A percentile compares a stretch with the other conserved stretches of the same genome.
These are phyloP conservation scores for Phytophthora hybrid DNA, from an alignment of 352 stramenopile genomes.

Conservation along the genomic window DNA sequence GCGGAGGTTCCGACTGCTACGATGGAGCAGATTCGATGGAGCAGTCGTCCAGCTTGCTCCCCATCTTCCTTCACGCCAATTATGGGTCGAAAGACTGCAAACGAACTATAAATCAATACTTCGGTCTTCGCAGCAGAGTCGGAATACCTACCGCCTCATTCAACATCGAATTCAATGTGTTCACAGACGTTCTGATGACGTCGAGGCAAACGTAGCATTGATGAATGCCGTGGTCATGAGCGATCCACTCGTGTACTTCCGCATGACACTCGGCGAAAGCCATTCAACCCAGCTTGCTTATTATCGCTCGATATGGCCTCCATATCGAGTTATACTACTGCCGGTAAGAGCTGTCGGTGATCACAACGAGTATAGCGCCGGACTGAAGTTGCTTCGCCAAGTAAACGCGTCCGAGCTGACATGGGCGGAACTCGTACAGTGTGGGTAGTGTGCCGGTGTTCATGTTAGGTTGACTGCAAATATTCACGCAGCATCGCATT, in stretches of 20 bases:
- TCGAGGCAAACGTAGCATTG: constrained; percentile 32
- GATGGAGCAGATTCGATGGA: neutral
- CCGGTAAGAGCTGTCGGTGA: constrained; percentile 5
- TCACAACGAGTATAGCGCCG: constrained; percentile 20
- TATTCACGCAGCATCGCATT: constrained; percentile 10
- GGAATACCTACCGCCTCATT: constrained; percentile 6
- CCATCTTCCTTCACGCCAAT: neutral
- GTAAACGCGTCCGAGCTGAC: constrained; percentile 6
- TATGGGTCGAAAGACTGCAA: neutral
- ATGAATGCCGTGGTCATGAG: constrained; percentile 49
- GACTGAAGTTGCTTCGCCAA: constrained; percentile 6
- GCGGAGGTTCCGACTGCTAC: neutral
- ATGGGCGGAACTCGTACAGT: constrained; percentile 32
- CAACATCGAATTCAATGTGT: constrained; percentile 25
- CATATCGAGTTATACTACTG: constrained; percentile 14
- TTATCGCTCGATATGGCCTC: constrained; percentile 20
- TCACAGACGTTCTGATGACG: constrained; percentile 15
- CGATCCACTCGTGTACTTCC: constrained; percentile 38
- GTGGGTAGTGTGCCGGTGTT: neutral
- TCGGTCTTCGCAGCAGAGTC: neutral
- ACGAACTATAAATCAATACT: neutral
- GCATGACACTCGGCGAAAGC: neutral
- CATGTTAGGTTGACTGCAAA: neutral
- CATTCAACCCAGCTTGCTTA: constrained; percentile 13
- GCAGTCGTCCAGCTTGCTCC: neutral